Evolutionary conservation across 345 rosid species (phyloP), one percentile per base, ranked within the genome.

Genomic region (Eucalyptus sp.): DNA sequence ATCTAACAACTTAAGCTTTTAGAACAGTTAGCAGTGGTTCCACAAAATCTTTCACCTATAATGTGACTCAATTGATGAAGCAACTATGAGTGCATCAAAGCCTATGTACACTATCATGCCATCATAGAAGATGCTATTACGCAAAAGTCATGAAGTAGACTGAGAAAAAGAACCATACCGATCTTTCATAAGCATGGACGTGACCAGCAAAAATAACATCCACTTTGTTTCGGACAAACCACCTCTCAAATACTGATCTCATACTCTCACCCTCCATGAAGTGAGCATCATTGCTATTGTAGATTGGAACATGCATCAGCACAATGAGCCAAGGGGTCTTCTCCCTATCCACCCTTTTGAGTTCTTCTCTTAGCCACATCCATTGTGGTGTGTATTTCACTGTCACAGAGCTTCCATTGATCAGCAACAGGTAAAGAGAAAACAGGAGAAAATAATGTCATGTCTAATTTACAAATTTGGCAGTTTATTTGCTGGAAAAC

Each of bases 181-280:
- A 98, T 98, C 99, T 96, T 92, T 98, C 99, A 89, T 97, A 98
- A 62, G 99, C 99, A 93, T 98, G 99, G 92, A 97, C 99, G 88
- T 97, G 99, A 49, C 99, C 99, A 88, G 99, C 99, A 93, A 98
- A 97, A 86, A 98, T 79, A 17, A 97, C 90, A 89, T 98, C 99
- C 84, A 98, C 99, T 95, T 90, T 96, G 90, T 91, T 51, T 49
- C 41, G 91, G 56, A 95, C 90, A 71, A 98, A 96, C 99, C 98
- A 96, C 87, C 91, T 81, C 93, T 96, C 99, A 80, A 95, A 96
- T 91, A 90, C 99, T 79, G 93, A 93, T 87, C 97, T 91, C 99
- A 98, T 96, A 90, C 99, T 95, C 93, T 96, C 99, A 71, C 99
- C 99, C 90, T 97, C 99, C 99, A 93, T 96, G 93, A 94, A 97